Percentiles rank a stretch among this genome's conserved stretches.
phyloP scores from a whole-genome alignment of 2,329 filamentous ascomycete genomes.

The Fusarium metavorans region DNA sequence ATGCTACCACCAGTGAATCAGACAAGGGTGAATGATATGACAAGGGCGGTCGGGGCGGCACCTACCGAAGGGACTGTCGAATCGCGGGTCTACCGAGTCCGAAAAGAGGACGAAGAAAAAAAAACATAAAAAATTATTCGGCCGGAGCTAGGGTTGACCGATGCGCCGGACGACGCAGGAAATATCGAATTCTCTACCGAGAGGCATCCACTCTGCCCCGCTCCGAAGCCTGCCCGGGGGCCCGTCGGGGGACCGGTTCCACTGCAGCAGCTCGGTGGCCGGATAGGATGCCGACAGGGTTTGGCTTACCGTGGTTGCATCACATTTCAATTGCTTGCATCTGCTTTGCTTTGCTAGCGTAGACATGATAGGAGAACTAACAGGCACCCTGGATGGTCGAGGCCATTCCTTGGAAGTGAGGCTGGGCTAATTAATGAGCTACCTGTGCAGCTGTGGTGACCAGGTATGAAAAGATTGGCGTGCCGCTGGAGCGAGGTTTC shows the following conservation, averaged over 20 bases:
- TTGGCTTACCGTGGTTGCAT: conserved; percentile 1
- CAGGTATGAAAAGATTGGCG: not conserved
- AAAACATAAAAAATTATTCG: not conserved
- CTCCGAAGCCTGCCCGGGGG: conserved; percentile 8
- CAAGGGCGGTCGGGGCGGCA: not conserved
- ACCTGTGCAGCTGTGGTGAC: no score
- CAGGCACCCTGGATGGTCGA: not conserved
- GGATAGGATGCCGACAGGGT: conserved; percentile 2
- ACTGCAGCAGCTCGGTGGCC: not conserved
- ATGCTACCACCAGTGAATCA: not conserved
- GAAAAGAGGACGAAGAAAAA: not conserved
- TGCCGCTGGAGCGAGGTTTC: not conserved
- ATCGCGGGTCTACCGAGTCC: conserved; percentile 5
- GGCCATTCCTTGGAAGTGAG: not conserved
- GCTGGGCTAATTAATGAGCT: not conserved
- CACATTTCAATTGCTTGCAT: conserved; percentile 5
- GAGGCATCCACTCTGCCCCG: conserved; percentile 11
- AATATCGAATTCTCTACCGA: conserved; percentile 27
- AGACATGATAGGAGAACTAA: not conserved
- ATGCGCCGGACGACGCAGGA: conserved; percentile 1
- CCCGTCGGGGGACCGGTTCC: not conserved
- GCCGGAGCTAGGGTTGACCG: conserved; percentile 5
- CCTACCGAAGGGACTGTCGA: not conserved
- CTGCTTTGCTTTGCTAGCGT: not conserved
- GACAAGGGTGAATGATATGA: conserved; percentile 14